Conservation (phyloP, 2,329 filamentous ascomycete genomes). For the Endothia cerciana region DNA sequence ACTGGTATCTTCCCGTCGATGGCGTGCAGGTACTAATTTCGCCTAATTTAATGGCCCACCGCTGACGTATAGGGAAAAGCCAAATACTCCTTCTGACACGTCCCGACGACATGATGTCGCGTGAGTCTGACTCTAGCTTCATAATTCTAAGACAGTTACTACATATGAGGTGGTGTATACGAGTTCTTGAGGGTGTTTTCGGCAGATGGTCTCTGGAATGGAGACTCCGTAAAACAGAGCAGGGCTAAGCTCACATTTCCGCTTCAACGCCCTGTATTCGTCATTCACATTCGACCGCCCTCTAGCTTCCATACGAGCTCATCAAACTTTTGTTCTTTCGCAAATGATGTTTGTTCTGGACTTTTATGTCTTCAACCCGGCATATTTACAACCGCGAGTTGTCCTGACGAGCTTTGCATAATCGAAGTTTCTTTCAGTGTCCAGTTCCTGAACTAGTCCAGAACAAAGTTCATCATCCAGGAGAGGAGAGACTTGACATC, state of each 20-base stretch:
- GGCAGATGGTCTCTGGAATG: not conserved
- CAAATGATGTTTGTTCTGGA: not conserved
- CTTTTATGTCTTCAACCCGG: not conserved
- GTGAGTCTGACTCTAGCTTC: not conserved
- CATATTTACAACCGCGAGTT: not conserved
- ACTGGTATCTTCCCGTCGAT: not conserved
- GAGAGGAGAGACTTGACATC: not conserved
- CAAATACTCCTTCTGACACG: not conserved
- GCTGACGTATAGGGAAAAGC: not conserved
- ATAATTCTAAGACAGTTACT: not conserved
- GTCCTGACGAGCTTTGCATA: not conserved
- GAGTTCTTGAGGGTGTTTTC: not conserved
- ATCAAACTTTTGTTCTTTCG: not conserved
- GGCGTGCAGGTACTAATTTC: not conserved
- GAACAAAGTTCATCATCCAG: not conserved
- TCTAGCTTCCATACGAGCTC: conserved; percentile 1
- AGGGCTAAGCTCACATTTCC: not conserved
- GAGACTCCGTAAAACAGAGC: not conserved
- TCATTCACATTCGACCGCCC: not conserved
- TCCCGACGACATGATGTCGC: not conserved
- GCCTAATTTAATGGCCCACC: not conserved
- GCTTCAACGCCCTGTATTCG: not conserved
- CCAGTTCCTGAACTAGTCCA: no score
- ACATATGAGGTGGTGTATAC: not conserved
- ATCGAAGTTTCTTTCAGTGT: not conserved